Evolutionary conservation across 2,329 filamentous ascomycete genomes (phyloP), one percentile per base, ranked within the genome.

Genomic region (Hawksworthiomyces lignivorus): DNA sequence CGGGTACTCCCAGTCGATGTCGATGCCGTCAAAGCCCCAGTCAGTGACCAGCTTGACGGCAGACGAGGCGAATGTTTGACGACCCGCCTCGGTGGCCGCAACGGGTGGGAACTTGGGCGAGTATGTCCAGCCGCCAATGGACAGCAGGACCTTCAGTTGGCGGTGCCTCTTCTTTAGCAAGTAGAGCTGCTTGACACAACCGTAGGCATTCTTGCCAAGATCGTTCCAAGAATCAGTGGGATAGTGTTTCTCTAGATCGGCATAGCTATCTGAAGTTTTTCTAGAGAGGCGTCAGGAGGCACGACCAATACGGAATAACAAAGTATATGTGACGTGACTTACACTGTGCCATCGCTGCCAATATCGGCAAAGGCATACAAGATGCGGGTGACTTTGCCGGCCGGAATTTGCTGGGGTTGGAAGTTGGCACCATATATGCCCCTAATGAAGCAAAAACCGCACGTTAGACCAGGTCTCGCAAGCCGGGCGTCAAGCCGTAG

Each of bases 41-140:
- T 94, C 79, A 43, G 79, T 75, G 28, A 94, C 69, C 32, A 92
- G 61, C 43, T 73, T 66, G 5, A 88, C 79, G 7, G 85, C 81
- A 17, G 73, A 78, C 12, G 69, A 59, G 1, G 84, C 86, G 56
- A 94, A 94, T 2, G 49, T 70, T 46, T 66, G 63, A 11, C 86
- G 74, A 7, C 81, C 77, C 6, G 68, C 64, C 1, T 71, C 67
- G 0, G 80, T 82, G 15, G 76, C 77, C 0, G 77, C 77, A 0
- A 81, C 74, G 7, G 65, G 64, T 1, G 77, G 68, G 56, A 90
- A 87, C 52, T 84, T 82, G 40, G 73, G 62, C 4, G 82, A 85
- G 58, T 84, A 87, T 0, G 78, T 84, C 79, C 82, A 92, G 14
- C 87, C 87, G 30, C 87, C 87, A 46, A 94, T 83, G 27, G 82